A percentile compares a stretch with the other conserved stretches of the same genome.
phyloP scores from a whole-genome alignment of 225 moss, liverwort and hornwort species.

The Polytrichum formosum region DNA sequence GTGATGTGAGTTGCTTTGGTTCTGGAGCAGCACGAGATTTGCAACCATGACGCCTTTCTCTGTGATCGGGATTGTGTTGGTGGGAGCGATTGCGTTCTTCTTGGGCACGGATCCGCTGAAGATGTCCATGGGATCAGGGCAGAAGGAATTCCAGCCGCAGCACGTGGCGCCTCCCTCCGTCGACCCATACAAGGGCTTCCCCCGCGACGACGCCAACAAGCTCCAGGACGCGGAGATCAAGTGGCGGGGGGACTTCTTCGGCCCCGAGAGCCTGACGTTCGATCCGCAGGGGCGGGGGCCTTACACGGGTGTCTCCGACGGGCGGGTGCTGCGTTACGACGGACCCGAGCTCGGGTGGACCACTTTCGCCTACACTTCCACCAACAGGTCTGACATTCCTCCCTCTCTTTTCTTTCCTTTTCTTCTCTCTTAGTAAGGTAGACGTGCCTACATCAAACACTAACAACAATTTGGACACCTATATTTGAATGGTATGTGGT shows the following conservation, averaged over 20 bases:
- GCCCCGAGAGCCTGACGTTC: constrained; percentile 89
- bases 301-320: constrained; percentile 76
- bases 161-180: constrained; percentile 18
- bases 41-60: constrained; percentile 26
- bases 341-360: constrained; percentile 86
- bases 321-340: constrained; percentile 77
- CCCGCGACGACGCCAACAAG: constrained; percentile 41
- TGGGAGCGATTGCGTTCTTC: constrained; percentile 42
- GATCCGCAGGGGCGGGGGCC: constrained; percentile 82
- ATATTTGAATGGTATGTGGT: no score
- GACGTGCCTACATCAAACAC: no score
- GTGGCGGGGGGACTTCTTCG: constrained; percentile 54
- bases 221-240: constrained; percentile 49
- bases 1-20: no score
- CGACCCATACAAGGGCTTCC: constrained; percentile 16
- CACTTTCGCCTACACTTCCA: constrained; percentile 69
- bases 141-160: constrained; percentile 26
- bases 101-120: constrained; percentile 44
- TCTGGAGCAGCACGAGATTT: no score
- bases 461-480: no score
- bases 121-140: constrained; percentile 31
- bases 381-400: constrained; percentile 49
- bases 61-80: constrained; percentile 11
- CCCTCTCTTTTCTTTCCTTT: background rate
- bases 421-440: background rate